Base-by-base conservation (phyloP, 177 flowering plant genomes). In the Telopea speciosissima region DNA sequence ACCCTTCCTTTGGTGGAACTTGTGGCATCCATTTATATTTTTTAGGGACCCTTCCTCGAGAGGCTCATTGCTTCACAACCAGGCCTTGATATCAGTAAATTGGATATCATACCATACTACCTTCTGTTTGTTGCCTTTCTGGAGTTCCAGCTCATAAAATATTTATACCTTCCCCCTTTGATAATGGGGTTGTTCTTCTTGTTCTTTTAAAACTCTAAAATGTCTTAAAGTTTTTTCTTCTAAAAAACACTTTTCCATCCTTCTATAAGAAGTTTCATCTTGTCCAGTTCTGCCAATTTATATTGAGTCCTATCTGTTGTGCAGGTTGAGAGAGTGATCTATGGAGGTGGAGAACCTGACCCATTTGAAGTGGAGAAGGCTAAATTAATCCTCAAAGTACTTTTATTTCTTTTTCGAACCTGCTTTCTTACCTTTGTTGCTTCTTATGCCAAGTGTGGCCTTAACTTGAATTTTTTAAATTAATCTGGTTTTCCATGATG, bases 261-360 rank as follows among this genome's bases (percentile, higher is more conserved):
- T 28, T 63, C 9, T 14, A 17, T 63, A 26, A 1, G 14, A 63
- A 26, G 12, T 26, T 24, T 0, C 40, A 26, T 4, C 2, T 10
- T 42, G n/a, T 45, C 28, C 24, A 24, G 24, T 12, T 12, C 58
- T 28, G 52, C 26, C 62, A 65, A 33, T 8, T 66, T 16, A 31
- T 42, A 49, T 36, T 67, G 52, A 28, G 3, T 28, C 7, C 31
- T 33, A 63, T 63, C 6, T n/a, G 14, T 58, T 28, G 73, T 62
- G 65, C 76, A 81, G 84, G 72, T 81, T 58, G 82, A 81, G 70
- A 77, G 40, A 33, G 52, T 75, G 72, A 52, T 75, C 70, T 62
- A 9, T 67, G 70, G 77, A 23, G 74, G 45, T 59, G 65, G 64
- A 36, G 45, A 36, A 42, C 60, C 71, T 44, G 67, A 69, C 21